These are phyloP conservation scores for Lipomyces yamanashiensis DNA, from an alignment of 805 yeast genomes.

Conservation along the genomic window DNA sequence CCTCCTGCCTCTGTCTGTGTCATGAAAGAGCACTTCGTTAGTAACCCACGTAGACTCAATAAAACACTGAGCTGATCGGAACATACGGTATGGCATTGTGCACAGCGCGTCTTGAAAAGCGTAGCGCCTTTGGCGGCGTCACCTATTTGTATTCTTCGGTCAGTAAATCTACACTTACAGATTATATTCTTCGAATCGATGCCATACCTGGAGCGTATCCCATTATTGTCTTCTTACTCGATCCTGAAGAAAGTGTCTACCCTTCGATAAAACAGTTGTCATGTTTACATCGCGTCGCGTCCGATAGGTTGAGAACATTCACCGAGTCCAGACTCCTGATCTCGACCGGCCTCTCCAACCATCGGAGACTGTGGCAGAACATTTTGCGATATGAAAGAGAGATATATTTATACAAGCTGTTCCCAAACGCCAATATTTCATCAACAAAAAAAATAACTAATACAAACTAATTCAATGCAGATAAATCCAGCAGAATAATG, in stretches of 20 bases:
- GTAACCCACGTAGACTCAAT: neutral
- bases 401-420: neutral
- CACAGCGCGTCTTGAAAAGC: constrained; percentile 97
- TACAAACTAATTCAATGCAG: neutral
- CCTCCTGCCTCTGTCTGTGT: constrained; percentile 74
- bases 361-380: neutral
- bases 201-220: constrained; percentile 3
- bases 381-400: neutral
- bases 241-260: neutral
- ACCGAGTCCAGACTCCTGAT: constrained; percentile 8
- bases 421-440: constrained; percentile 1
- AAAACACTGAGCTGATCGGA: too few species aligned
- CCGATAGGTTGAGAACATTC: neutral
- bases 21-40: neutral
- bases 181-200: neutral
- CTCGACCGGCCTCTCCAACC: constrained; percentile 1
- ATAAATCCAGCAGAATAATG: neutral
- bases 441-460: neutral
- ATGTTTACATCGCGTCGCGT: constrained; percentile 7
- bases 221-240: neutral
- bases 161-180: neutral
- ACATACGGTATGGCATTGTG: constrained; percentile 92
- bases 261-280: neutral
- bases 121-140: constrained; percentile 95
- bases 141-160: constrained; percentile 47